Base-by-base conservation (phyloP, 192 early-diverging fungal genomes). In the Spizellomyces punctatus region DNA sequence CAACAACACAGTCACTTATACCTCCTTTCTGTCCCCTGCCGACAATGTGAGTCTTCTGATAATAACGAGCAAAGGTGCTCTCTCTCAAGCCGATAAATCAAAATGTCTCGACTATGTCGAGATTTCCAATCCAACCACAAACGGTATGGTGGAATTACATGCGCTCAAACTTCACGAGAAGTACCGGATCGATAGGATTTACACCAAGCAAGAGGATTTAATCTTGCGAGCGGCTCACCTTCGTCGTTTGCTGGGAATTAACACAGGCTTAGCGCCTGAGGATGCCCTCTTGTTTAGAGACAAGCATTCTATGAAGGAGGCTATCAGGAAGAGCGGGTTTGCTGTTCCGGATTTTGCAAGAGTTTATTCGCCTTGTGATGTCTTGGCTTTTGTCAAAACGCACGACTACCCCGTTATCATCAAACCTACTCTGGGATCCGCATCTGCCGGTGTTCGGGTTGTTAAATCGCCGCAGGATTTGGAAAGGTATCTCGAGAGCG, bases 131-230 rank as follows among this genome's bases (percentile, higher is more conserved):
- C 67, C 75, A 5, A 71, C 71, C 5, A 63, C 64, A 27, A 78
- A 73, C 46, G 79, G 72, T 6, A n/a, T 68, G 46, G 45, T 82
- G 22, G 81, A 79, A 55, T 19, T 82, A 4, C 19, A 45, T 19
- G 77, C 78, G 5, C 49, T 43, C 50, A 14, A 49, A 36, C 47
- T 79, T 14, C 75, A 78, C 67, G 59, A 69, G 21, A 48, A 77
- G 66, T 67, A 84, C 59, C 46, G 66, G 7, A 77, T 84, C 45
- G 69, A 81, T 42, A 19, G 8, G 10, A 67, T 84, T 22, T 84
- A 84, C 62, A 82, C 78, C 14, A 70, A 77, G 50, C 78, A 82
- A 45, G 83, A 84, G 59, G 80, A 82, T 43, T 63, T 84, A 8
- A 67, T 84, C 10, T 48, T 80, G 5, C 73, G 80, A 4, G 78